A percentile compares a stretch with the other conserved stretches of the same genome.
These are phyloP conservation scores for Melocanna baccifera DNA, from an alignment of 176 grass and related monocot species.

Conservation along the genomic window DNA sequence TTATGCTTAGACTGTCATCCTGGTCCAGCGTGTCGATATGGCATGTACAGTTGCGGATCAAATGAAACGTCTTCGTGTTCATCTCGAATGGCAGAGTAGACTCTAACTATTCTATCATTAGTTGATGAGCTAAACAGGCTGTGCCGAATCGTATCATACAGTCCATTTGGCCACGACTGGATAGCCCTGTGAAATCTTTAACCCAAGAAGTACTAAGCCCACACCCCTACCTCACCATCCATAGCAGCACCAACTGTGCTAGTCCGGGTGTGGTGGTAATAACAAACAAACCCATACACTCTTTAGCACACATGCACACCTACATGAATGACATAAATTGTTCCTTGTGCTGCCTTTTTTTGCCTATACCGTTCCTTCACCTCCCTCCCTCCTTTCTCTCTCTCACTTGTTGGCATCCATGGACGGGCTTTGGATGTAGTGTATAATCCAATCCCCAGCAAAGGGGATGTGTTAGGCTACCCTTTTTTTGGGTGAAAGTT, in stretches of 20 bases:
- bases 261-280: background rate
- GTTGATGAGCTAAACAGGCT: fast-evolving
- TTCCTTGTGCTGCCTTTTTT: slow-evolving; percentile 1
- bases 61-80: too few species aligned
- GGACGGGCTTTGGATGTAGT: background rate
- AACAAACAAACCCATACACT: too few species aligned
- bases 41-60: too few species aligned
- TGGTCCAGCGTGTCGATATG: too few species aligned
- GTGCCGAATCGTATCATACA: too few species aligned
- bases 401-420: background rate
- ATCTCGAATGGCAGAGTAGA: too few species aligned
- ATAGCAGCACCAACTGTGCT: background rate
- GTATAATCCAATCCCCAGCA: background rate
- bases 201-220: background rate
- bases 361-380: background rate
- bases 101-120: too few species aligned
- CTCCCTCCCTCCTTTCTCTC: background rate
- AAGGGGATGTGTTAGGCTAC: background rate
- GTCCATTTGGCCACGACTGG: too few species aligned
- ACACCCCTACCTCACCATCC: background rate
- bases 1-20: too few species aligned
- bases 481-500: background rate
- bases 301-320: background rate
- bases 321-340: slow-evolving; percentile 8
- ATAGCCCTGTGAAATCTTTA: slow-evolving; percentile 15